Percentiles rank a stretch among this genome's conserved stretches.
phyloP scores from a whole-genome alignment of 1,284 basidiomycete genomes.

The Schizophyllum amplum region DNA sequence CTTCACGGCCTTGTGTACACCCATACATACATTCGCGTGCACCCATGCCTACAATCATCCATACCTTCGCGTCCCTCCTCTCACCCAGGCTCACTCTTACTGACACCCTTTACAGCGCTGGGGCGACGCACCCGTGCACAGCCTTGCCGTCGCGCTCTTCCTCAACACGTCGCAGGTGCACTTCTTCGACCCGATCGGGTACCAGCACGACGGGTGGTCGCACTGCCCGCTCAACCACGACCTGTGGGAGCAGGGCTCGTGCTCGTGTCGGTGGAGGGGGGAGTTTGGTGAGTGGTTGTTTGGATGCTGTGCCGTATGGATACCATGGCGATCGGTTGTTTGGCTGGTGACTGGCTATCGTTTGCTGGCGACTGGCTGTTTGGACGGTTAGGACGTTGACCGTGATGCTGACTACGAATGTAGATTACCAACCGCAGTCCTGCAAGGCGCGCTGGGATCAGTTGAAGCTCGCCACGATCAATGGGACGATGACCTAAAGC shows the following conservation, averaged over 20 bases:
- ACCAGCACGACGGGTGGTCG: slow-evolving; percentile 30
- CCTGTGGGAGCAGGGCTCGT: not conserved
- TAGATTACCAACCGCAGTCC: not conserved
- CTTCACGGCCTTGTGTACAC: no score
- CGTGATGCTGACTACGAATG: not conserved
- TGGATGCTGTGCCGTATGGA: not conserved
- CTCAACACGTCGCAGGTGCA: slow-evolving; percentile 55
- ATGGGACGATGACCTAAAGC: not conserved
- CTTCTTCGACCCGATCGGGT: slow-evolving; percentile 60
- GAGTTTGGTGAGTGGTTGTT: not conserved
- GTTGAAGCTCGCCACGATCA: not conserved
- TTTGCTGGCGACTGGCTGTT: no score
- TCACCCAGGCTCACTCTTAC: not conserved
- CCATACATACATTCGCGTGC: no score
- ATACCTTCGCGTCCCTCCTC: no score
- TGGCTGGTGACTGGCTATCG: no score
- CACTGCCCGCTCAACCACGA: not conserved
- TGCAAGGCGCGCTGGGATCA: not conserved
- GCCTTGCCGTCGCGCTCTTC: slow-evolving; percentile 64
- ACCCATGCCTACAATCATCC: no score
- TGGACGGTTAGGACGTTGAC: not conserved
- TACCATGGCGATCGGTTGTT: no score
- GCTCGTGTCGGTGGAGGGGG: not conserved
- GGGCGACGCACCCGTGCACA: slow-evolving; percentile 80
- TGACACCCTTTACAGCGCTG: slow-evolving; percentile 38